These are phyloP conservation scores for Ochromonas danica DNA, from an alignment of 108 stramenopile species.

Conservation along the genomic window DNA sequence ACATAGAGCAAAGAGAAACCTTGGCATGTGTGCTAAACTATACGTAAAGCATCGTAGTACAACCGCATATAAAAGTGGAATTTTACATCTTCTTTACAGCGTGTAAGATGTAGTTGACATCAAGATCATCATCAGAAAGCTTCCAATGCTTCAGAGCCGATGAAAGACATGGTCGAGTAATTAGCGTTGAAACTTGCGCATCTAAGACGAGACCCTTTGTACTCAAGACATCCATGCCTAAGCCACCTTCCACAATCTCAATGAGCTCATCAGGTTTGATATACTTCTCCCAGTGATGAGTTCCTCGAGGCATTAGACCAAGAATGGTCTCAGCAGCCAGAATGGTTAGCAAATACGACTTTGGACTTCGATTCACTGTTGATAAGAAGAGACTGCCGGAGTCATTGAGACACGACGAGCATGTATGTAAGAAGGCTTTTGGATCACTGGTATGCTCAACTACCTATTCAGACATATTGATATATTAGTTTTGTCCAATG, in stretches of 20 bases:
- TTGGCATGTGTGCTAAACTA: too few relatives aligned
- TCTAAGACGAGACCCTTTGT: too few relatives aligned
- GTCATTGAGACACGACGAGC: slow-evolving; percentile 58
- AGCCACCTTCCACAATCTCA: slow-evolving; percentile 36
- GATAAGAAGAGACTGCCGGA: slow-evolving; percentile 78
- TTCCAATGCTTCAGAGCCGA: slow-evolving; percentile 27
- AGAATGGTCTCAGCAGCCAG: slow-evolving; percentile 84
- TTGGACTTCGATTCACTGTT: slow-evolving; percentile 81
- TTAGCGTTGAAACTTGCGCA: too few relatives aligned
- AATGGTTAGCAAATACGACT: slow-evolving; percentile 75
- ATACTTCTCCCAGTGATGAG: slow-evolving; percentile 84
- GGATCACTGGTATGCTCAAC: slow-evolving; percentile 82
- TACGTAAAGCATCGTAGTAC: too few relatives aligned
- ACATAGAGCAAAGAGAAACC: too few relatives aligned
- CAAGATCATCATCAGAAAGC: slow-evolving; percentile 38
- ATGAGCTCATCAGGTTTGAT: slow-evolving; percentile 53
- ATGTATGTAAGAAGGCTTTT: slow-evolving; percentile 61
- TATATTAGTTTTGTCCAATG: too few relatives aligned
- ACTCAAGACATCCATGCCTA: too few relatives aligned
- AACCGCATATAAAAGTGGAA: too few relatives aligned
- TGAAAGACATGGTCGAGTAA: not conserved
- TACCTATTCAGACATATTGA: too few relatives aligned
- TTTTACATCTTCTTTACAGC: not conserved
- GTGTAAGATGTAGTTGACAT: slow-evolving; percentile 46
- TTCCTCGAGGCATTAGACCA: slow-evolving; percentile 64